phyloP scores from a whole-genome alignment of 2,329 filamentous ascomycete species.

The Diaporthe sp. region DNA sequence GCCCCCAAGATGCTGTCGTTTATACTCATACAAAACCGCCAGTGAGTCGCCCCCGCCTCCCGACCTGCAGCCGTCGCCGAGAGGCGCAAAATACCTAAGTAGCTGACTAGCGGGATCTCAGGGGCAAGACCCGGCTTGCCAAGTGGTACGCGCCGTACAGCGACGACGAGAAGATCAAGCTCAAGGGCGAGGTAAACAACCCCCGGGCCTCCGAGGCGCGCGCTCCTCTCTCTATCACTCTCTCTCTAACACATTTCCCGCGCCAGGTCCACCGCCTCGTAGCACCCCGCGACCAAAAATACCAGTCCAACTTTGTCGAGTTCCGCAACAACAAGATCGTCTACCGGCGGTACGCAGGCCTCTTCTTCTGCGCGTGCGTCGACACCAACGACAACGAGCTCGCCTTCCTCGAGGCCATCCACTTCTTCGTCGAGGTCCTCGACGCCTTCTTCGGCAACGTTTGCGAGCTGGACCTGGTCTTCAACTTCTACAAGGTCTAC shows the following conservation, averaged over 20 bases:
- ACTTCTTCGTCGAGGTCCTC: slow-evolving; percentile 99
- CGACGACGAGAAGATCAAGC: slow-evolving; percentile 98
- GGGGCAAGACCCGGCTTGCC: slow-evolving; percentile 97
- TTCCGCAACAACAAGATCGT: slow-evolving; percentile 95
- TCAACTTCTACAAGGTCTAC: slow-evolving; percentile 91
- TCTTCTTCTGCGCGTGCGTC: slow-evolving; percentile 99
- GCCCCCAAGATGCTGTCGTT: slow-evolving; percentile 77
- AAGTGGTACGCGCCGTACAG: slow-evolving; percentile 99
- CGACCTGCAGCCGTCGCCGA: too few species aligned
- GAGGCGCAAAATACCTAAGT: background rate
- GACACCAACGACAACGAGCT: slow-evolving; percentile 99
- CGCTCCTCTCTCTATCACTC: slow-evolving; percentile 20
- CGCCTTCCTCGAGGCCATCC: slow-evolving; percentile 95
- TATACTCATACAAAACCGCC: slow-evolving; percentile 90
- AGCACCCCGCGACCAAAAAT: slow-evolving; percentile 97
- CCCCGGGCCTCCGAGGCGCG: slow-evolving; percentile 32
- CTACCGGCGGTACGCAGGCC: slow-evolving; percentile 95
- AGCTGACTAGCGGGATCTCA: slow-evolving; percentile 53
- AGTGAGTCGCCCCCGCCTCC: slow-evolving; percentile 65
- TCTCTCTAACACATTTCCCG: background rate
- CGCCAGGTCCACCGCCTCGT: slow-evolving; percentile 92
- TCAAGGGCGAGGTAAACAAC: slow-evolving; percentile 87
- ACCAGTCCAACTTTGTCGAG: slow-evolving; percentile 99
- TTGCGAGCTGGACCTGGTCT: slow-evolving; percentile 93
- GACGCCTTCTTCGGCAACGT: slow-evolving; percentile 99